Conservation (phyloP, 495 filamentous ascomycete genomes). For the Penicillium psychrofluorescens region DNA sequence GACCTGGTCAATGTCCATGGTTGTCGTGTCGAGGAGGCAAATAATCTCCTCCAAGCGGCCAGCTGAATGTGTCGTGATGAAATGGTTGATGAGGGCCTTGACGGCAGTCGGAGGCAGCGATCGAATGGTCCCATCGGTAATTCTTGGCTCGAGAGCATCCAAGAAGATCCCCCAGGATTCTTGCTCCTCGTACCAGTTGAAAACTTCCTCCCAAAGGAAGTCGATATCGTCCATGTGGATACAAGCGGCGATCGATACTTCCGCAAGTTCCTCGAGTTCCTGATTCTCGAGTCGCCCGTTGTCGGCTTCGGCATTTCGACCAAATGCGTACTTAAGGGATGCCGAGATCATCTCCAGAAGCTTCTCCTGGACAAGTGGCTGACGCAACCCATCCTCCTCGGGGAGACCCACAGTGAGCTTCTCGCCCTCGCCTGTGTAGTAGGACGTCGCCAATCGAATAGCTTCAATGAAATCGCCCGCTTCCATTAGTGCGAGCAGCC, state of each 20-base stretch:
- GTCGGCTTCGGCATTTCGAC: conserved; percentile 43
- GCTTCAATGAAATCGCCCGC: conserved; percentile 88
- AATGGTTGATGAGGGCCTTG: conserved; percentile 78
- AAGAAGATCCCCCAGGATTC: conserved; percentile 69
- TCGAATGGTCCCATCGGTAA: conserved; percentile 68
- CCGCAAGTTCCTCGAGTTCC: conserved; percentile 71
- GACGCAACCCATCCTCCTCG: conserved; percentile 68
- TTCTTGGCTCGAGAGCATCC: conserved; percentile 77
- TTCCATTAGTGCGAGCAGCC: conserved; percentile 92
- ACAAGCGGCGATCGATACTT: conserved; percentile 77
- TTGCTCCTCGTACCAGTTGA: conserved; percentile 78
- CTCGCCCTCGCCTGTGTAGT: conserved; percentile 81
- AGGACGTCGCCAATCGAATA: conserved; percentile 82
- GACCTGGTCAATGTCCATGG: conserved; percentile 90
- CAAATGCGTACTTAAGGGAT: conserved; percentile 85
- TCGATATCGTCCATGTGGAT: conserved; percentile 66
- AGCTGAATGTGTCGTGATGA: conserved; percentile 61
- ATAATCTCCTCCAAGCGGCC: conserved; percentile 87
- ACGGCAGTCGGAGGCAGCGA: conserved; percentile 75
- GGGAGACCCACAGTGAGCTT: conserved; percentile 91
- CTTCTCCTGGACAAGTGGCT: conserved; percentile 79
- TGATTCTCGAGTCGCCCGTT: conserved; percentile 41
- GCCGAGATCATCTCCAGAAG: conserved; percentile 91
- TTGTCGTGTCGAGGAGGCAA: conserved; percentile 82
- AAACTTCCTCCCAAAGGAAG: conserved; percentile 87